Evolutionary conservation across 2,329 filamentous ascomycete genomes (phyloP).

Genomic region (Metarhizium rileyi): DNA sequence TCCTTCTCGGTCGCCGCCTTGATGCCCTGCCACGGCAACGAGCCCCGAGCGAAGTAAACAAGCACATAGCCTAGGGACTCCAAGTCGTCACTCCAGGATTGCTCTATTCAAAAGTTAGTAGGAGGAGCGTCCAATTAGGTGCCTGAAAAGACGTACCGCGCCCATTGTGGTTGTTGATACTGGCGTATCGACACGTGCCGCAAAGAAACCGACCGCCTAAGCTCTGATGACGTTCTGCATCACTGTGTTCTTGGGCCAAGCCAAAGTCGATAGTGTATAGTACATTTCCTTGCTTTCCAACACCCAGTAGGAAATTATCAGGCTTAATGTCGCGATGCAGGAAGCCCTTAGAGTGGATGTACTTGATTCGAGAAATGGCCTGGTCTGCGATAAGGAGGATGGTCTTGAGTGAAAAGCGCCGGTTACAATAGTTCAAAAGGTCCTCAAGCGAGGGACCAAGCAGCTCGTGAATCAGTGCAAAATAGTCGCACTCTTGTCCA

Average conservation of each 20-base stretch:
- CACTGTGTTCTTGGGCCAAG: conserved; percentile 45
- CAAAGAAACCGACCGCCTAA: background rate
- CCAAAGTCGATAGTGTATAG: conserved; percentile 99
- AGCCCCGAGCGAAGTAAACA: background rate
- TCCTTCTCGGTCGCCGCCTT: conserved; percentile 42
- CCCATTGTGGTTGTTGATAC: background rate
- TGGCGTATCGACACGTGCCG: background rate
- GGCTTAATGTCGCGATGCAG: conserved; percentile 99
- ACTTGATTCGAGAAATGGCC: conserved; percentile 97
- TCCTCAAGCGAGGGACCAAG: conserved; percentile 94
- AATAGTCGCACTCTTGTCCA: conserved; percentile 98
- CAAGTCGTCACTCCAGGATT: background rate
- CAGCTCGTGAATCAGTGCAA: conserved; percentile 97
- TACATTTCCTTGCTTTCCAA: conserved; percentile 97
- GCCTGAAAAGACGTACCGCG: background rate
- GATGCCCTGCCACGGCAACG: background rate
- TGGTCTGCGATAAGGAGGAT: conserved; percentile 93
- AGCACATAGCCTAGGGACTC: background rate
- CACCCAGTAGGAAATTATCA: conserved; percentile 98
- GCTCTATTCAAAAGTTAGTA: background rate
- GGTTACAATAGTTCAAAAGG: conserved; percentile 99
- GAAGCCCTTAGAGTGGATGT: conserved; percentile 98
- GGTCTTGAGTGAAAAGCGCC: conserved; percentile 98
- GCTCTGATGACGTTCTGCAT: background rate
- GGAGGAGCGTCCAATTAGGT: background rate